Conservation (phyloP, 805 yeast species). For the Yamadazyma sp. region DNA sequence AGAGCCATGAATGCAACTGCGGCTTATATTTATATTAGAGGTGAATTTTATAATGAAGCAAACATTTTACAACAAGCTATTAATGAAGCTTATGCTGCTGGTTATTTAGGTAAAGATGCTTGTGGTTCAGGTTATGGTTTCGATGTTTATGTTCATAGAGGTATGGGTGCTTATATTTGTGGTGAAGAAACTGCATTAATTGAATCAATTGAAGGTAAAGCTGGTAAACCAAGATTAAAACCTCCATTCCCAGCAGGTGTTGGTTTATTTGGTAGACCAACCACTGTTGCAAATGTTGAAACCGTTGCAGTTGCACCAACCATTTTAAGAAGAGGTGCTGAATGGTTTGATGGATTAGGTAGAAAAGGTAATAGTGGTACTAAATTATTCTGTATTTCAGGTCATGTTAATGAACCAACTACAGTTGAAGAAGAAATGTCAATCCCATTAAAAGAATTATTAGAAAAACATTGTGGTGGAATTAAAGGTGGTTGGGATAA, state of each 20-base stretch:
- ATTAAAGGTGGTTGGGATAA: conserved; percentile 92
- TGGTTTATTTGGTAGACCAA: conserved; percentile 86
- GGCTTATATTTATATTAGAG: conserved; percentile 87
- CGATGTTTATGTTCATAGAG: conserved; percentile 83
- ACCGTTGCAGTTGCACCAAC: conserved; percentile 90
- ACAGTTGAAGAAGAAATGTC: conserved; percentile 95
- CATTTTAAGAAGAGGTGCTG: conserved; percentile 83
- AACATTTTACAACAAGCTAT: conserved; percentile 72
- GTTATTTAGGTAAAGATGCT: conserved; percentile 77
- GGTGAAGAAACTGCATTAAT: conserved; percentile 91
- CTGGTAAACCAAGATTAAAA: conserved; percentile 90
- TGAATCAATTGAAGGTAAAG: conserved; percentile 88
- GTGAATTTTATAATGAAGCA: conserved; percentile 85
- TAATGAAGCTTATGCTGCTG: conserved; percentile 82
- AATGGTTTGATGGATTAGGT: conserved; percentile 82
- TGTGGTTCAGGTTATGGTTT: conserved; percentile 86
- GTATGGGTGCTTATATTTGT: conserved; percentile 91
- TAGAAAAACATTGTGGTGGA: conserved; percentile 90
- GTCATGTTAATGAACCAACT: conserved; percentile 90
- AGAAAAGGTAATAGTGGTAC: conserved; percentile 83
- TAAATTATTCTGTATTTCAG: conserved; percentile 81
- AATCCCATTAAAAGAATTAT: conserved; percentile 74
- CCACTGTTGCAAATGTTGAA: conserved; percentile 88
- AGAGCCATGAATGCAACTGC: conserved; percentile 93
- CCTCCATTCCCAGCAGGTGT: conserved; percentile 96